phyloP scores from a whole-genome alignment of 495 filamentous ascomycete genomes.

The Geopyxis carbonaria region DNA sequence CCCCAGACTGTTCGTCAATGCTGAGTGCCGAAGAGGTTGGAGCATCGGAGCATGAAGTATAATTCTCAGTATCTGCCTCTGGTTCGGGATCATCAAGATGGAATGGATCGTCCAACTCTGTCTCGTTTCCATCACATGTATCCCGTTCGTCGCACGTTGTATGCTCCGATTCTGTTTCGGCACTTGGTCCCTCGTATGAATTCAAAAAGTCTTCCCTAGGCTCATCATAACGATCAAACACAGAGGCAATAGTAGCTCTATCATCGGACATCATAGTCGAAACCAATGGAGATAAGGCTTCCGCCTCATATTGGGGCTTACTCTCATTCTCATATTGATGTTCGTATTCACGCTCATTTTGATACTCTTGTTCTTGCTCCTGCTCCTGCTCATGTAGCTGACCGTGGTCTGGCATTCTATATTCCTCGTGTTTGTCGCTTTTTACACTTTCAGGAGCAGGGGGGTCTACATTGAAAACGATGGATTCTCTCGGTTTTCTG shows the following conservation, averaged over 20 bases:
- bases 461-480: too few relatives aligned
- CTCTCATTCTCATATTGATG: slow-evolving; percentile 5
- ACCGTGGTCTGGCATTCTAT: too few relatives aligned
- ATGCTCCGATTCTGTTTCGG: slow-evolving; percentile 5
- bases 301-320: slow-evolving; percentile 6
- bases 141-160: too few relatives aligned
- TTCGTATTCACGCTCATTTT: too few relatives aligned
- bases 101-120: too few relatives aligned
- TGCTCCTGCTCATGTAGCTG: too few relatives aligned
- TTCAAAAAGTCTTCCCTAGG: slow-evolving; percentile 23
- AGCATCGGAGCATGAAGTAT: slow-evolving; percentile 19
- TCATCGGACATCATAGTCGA: slow-evolving; percentile 18
- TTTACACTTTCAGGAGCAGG: too few relatives aligned
- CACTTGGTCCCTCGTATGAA: slow-evolving; percentile 16
- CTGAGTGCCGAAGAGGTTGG: not conserved
- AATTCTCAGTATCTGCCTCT: slow-evolving; percentile 12
- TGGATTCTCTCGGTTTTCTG: not conserved
- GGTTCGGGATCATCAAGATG: slow-evolving; percentile 6
- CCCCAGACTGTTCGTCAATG: slow-evolving; percentile 1
- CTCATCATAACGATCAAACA: slow-evolving; percentile 25
- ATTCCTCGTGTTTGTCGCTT: too few relatives aligned
- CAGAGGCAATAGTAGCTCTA: slow-evolving; percentile 18
- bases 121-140: too few relatives aligned
- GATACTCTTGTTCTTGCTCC: too few relatives aligned
- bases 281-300: slow-evolving; percentile 15